Evolutionary conservation across 1,284 basidiomycete species (phyloP).

Genomic region (Tremellales sp.): DNA sequence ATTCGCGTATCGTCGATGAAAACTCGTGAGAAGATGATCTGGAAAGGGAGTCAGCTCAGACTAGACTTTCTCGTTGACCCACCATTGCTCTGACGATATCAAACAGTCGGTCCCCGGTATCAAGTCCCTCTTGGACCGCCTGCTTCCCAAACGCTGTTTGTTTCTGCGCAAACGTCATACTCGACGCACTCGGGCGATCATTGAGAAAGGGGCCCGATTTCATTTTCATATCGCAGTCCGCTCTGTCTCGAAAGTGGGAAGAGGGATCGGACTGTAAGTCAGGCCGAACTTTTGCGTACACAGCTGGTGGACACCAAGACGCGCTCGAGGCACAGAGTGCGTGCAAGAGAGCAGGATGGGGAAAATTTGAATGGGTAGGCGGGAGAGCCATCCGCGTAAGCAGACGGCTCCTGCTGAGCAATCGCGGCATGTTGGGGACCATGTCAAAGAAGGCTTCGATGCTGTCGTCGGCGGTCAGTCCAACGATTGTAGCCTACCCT

Average conservation of each 20-base stretch:
- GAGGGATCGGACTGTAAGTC: no score
- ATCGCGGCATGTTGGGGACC: constrained; percentile 41
- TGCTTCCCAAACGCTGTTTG: constrained; percentile 42
- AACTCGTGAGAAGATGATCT: constrained; percentile 42
- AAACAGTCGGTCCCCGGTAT: constrained; percentile 43
- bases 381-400: constrained; percentile 49
- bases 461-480: constrained; percentile 14
- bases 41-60: neutral
- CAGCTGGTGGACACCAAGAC: constrained; percentile 29
- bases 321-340: constrained; percentile 49
- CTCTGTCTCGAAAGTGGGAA: no score
- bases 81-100: constrained; percentile 45
- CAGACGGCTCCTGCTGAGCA: constrained; percentile 47
- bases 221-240: neutral
- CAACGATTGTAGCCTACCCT: neutral
- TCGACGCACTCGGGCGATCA: neutral
- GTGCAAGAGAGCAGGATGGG: constrained; percentile 50
- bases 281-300: constrained; percentile 18
- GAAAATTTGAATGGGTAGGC: constrained; percentile 50
- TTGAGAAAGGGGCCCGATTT: neutral
- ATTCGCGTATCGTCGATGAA: constrained; percentile 47
- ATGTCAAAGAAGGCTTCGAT: constrained; percentile 46
- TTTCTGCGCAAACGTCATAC: constrained; percentile 27
- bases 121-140: constrained; percentile 38
- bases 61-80: constrained; percentile 1